Evolutionary conservation across 106 monocot genomes (phyloP).

Genomic region (Vanilla planifolia): DNA sequence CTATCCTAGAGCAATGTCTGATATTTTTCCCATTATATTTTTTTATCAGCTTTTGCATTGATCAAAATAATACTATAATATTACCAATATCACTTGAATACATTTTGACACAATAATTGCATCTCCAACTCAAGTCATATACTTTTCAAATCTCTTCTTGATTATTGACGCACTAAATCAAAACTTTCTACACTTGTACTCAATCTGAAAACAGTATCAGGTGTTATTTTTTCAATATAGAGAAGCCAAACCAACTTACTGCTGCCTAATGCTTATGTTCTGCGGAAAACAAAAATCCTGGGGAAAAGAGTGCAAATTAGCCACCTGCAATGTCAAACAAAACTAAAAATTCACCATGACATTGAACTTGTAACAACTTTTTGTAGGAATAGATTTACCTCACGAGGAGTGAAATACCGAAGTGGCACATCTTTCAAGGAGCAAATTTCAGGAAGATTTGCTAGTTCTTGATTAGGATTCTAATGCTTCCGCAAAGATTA

Average conservation of each 20-base stretch:
- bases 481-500: conserved; percentile 8
- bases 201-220: too few relatives aligned
- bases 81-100: too few relatives aligned
- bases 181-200: too few relatives aligned
- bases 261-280: conserved; percentile 69
- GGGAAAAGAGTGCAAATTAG: conserved; percentile 91
- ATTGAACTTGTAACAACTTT: not conserved
- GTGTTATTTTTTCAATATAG: too few relatives aligned
- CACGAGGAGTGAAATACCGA: conserved; percentile 91
- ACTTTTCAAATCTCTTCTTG: too few relatives aligned
- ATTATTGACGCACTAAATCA: too few relatives aligned
- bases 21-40: too few relatives aligned
- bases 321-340: conserved; percentile 51
- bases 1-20: too few relatives aligned
- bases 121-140: too few relatives aligned
- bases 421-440: conserved; percentile 58
- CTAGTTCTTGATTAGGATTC: conserved; percentile 12
- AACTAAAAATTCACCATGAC: not conserved
- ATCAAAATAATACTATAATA: too few relatives aligned
- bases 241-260: conserved; percentile 39
- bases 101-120: too few relatives aligned
- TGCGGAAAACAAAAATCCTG: conserved; percentile 68
- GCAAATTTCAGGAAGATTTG: conserved; percentile 25
- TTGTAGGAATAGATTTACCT: conserved; percentile 32
- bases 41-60: too few relatives aligned